Percentiles rank a stretch among this genome's conserved stretches.
Conservation (phyloP, 495 filamentous ascomycete species). For the Ascobolus immersus region DNA sequence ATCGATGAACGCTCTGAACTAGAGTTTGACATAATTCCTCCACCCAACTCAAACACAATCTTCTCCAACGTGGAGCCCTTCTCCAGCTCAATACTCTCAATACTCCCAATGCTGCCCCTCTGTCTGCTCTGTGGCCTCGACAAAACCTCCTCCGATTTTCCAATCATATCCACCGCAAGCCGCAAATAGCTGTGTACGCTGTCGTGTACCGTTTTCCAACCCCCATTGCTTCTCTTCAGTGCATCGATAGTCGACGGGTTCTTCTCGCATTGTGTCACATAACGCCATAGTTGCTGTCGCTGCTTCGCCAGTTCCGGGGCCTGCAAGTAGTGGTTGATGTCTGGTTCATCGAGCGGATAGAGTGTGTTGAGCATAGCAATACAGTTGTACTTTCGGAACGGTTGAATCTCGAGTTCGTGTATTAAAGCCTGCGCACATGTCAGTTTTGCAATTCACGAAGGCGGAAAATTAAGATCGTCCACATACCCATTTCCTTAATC, state of each 20-base stretch:
- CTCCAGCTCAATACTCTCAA: slow-evolving; percentile 13
- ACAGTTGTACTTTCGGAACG: slow-evolving; percentile 42
- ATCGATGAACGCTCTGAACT: too few relatives aligned
- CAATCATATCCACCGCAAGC: slow-evolving; percentile 16
- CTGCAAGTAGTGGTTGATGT: slow-evolving; percentile 23
- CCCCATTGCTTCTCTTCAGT: slow-evolving; percentile 29
- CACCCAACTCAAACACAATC: slow-evolving; percentile 31
- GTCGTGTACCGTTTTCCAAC: slow-evolving; percentile 31
- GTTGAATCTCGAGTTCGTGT: slow-evolving; percentile 40
- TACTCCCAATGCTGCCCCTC: slow-evolving; percentile 9
- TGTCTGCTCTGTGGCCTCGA: slow-evolving; percentile 24
- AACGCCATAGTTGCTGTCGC: slow-evolving; percentile 39
- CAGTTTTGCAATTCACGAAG: neutral
- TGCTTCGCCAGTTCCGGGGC: slow-evolving; percentile 28
- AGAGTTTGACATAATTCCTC: too few relatives aligned
- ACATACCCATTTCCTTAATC: slow-evolving; percentile 44
- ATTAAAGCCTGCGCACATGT: slow-evolving; percentile 29
- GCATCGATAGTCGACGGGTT: slow-evolving; percentile 29
- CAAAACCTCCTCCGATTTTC: slow-evolving; percentile 15
- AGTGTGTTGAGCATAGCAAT: slow-evolving; percentile 55
- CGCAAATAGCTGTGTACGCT: slow-evolving; percentile 35
- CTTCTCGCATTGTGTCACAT: slow-evolving; percentile 33
- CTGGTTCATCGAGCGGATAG: slow-evolving; percentile 28
- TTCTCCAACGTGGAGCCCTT: slow-evolving; percentile 31
- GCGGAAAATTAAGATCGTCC: neutral